A percentile compares a stretch with the other conserved stretches of the same genome.
Conservation (phyloP, 495 filamentous ascomycete genomes). For the Hypoxylon intermedium region DNA sequence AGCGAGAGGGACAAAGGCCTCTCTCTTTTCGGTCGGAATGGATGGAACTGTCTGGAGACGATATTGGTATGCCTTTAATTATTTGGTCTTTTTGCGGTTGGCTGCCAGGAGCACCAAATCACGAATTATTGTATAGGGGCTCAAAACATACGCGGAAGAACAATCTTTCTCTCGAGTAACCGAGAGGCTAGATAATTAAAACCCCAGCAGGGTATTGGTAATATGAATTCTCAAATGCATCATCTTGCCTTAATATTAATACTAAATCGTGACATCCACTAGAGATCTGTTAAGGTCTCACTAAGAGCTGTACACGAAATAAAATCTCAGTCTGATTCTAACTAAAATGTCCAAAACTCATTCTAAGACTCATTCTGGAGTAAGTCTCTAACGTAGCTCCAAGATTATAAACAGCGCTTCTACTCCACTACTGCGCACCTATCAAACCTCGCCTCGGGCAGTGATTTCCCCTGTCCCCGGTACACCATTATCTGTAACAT, state of each 20-base stretch:
- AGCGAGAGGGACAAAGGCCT: too few species aligned
- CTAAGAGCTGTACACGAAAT: too few species aligned
- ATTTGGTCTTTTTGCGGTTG: conserved; percentile 1
- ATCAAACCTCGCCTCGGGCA: conserved; percentile 17
- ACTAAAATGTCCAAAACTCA: too few species aligned
- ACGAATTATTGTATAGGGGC: conserved; percentile 5
- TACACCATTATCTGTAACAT: conserved; percentile 13
- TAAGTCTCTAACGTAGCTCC: too few species aligned
- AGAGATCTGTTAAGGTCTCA: too few species aligned
- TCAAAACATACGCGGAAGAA: conserved; percentile 12
- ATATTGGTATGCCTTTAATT: conserved; percentile 1
- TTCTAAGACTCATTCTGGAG: too few species aligned
- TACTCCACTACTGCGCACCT: neutral
- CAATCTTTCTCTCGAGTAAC: conserved; percentile 13
- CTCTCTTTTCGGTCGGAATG: neutral
- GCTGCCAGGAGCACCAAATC: conserved; percentile 9
- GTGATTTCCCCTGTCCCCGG: neutral
- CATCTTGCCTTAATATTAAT: too few species aligned
- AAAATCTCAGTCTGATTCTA: too few species aligned
- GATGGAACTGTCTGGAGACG: neutral
- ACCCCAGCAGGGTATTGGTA: conserved; percentile 26
- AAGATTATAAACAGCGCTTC: neutral
- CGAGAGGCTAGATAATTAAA: conserved; percentile 25
- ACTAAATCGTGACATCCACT: too few species aligned
- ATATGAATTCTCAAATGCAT: conserved; percentile 17